phyloP scores from a whole-genome alignment of 805 yeast genomes.

The Ogataea angusta region DNA sequence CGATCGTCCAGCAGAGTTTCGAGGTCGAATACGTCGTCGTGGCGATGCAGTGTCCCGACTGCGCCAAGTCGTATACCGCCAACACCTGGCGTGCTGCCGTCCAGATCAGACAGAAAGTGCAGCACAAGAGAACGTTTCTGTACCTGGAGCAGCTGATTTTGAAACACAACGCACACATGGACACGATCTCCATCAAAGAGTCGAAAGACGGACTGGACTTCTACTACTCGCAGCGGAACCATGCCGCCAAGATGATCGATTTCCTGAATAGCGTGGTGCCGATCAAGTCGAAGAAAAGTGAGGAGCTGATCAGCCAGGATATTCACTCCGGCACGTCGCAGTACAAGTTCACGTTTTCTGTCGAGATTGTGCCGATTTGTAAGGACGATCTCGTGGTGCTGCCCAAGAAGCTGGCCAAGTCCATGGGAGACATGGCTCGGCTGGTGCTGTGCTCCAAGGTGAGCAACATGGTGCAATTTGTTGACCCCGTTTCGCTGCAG shows the following conservation, averaged over 20 bases:
- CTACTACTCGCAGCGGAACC: slow-evolving; percentile 82
- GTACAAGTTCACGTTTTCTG: slow-evolving; percentile 88
- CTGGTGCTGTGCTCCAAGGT: slow-evolving; percentile 82
- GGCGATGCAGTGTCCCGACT: slow-evolving; percentile 97
- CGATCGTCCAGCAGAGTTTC: slow-evolving; percentile 89
- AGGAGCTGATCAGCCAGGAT: slow-evolving; percentile 88
- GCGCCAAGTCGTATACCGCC: slow-evolving; percentile 95
- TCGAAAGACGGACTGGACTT: slow-evolving; percentile 93
- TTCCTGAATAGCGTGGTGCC: slow-evolving; percentile 86
- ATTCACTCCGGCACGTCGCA: slow-evolving; percentile 85
- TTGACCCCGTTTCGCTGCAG: slow-evolving; percentile 81
- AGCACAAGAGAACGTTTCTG: slow-evolving; percentile 93
- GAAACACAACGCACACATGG: slow-evolving; percentile 88
- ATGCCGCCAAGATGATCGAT: slow-evolving; percentile 92
- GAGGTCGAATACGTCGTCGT: slow-evolving; percentile 92
- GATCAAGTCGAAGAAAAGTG: slow-evolving; percentile 74
- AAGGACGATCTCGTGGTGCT: slow-evolving; percentile 92
- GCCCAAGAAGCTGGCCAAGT: slow-evolving; percentile 81
- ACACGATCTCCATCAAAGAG: slow-evolving; percentile 91
- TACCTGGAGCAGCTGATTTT: slow-evolving; percentile 93
- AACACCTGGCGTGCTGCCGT: slow-evolving; percentile 98
- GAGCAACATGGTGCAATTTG: slow-evolving; percentile 77
- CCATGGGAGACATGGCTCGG: slow-evolving; percentile 78
- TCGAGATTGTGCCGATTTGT: slow-evolving; percentile 94
- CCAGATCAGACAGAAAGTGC: slow-evolving; percentile 95